Evolutionary conservation across 2,329 filamentous ascomycete species (phyloP).

Genomic region (Aspergillus felis): DNA sequence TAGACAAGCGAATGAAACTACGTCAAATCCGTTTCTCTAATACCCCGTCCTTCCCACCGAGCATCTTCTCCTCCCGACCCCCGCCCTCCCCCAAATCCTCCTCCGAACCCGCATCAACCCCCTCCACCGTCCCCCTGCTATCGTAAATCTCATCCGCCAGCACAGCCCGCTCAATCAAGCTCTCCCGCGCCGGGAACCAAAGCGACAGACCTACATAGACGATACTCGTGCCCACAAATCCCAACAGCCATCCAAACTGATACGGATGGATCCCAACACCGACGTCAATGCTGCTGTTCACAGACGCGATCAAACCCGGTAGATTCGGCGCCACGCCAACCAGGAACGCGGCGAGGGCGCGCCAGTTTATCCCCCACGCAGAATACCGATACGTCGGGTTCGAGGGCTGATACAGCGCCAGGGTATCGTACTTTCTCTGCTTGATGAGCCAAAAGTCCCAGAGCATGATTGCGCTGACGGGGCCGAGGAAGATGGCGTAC

Average conservation of each 20-base stretch:
- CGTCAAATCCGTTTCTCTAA: not conserved
- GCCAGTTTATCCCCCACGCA: constrained; percentile 54
- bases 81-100: not conserved
- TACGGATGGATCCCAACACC: constrained; percentile 55
- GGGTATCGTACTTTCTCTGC: constrained; percentile 45
- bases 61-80: constrained; percentile 9
- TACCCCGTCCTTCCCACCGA: not conserved
- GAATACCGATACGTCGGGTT: constrained; percentile 50
- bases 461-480: constrained; percentile 59
- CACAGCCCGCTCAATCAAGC: constrained; percentile 41
- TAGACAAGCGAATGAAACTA: too few species aligned
- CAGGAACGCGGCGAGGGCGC: constrained; percentile 56
- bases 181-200: constrained; percentile 48
- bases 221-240: constrained; percentile 54
- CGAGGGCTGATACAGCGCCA: constrained; percentile 49
- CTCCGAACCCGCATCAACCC: constrained; percentile 3
- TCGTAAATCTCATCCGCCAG: constrained; percentile 37
- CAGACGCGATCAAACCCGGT: constrained; percentile 50
- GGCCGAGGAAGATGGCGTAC: constrained; percentile 62
- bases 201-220: constrained; percentile 53
- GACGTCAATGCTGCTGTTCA: constrained; percentile 34
- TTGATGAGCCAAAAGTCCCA: constrained; percentile 60
- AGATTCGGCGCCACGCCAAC: constrained; percentile 54
- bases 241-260: constrained; percentile 63
- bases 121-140: constrained; percentile 10